Percentiles rank a stretch among this genome's conserved stretches.
Conservation (phyloP, 208 protist species). For the Vickermania ingenoplastis region DNA sequence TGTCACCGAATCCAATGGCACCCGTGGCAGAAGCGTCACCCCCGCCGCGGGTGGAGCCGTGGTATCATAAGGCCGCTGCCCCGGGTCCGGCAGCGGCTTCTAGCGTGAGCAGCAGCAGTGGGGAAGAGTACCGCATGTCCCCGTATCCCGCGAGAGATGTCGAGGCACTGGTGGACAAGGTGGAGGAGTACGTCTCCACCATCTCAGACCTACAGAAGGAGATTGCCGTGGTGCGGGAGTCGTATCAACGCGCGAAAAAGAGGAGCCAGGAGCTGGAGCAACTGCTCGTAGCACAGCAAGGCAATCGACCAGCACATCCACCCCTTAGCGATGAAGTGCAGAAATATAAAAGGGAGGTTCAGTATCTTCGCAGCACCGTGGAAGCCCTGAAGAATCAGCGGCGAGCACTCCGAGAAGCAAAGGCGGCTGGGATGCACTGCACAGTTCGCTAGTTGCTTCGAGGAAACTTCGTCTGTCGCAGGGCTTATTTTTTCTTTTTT, state of each 20-base stretch:
- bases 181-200: not conserved
- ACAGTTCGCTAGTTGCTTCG: no score
- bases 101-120: no score
- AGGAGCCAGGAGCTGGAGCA: not conserved
- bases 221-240: not conserved
- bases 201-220: not conserved
- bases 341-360: not conserved
- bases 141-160: not conserved
- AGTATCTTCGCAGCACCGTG: not conserved
- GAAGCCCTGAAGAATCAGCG: not conserved
- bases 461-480: no score
- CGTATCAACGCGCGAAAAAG: not conserved
- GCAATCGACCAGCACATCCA: not conserved
- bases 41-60: no score
- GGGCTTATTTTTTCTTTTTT: no score
- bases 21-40: no score
- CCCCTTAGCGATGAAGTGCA: no score
- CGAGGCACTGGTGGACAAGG: conserved; percentile 1
- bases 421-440: no score
- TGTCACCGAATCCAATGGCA: no score
- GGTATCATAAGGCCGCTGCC: no score
- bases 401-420: no score
- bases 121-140: not conserved
- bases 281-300: not conserved
- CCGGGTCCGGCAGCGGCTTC: no score